A percentile compares a stretch with the other conserved stretches of the same genome.
Conservation (phyloP, 163 green algal species). For the Chloromonas sp. region DNA sequence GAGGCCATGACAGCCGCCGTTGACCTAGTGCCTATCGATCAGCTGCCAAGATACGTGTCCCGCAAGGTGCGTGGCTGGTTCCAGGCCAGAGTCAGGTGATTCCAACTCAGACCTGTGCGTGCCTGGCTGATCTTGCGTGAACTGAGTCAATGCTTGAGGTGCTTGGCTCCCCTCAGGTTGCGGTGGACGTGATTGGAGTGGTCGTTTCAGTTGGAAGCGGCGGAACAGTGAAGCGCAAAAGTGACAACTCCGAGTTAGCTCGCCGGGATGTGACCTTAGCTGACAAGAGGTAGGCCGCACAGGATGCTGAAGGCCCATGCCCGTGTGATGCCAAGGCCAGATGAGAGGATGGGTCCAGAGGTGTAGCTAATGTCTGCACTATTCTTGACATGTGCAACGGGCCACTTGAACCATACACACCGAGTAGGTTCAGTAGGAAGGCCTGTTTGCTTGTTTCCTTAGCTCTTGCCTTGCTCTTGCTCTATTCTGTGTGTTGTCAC, state of each 20-base stretch:
- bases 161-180: not conserved
- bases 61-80: constrained; percentile 41
- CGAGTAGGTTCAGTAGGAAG: no score
- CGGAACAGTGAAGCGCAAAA: constrained; percentile 78
- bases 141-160: not conserved
- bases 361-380: no score
- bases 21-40: constrained; percentile 67
- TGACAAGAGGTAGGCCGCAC: constrained; percentile 50
- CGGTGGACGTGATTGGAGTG: constrained; percentile 74
- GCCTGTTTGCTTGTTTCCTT: no score
- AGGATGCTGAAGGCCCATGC: no score
- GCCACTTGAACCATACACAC: no score
- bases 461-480: no score
- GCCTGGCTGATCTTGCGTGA: not conserved
- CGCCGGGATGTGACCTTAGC: constrained; percentile 67
- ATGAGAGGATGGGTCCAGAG: no score
- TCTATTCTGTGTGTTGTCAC: not conserved
- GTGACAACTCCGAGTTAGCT: constrained; percentile 64
- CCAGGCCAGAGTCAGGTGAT: no score
- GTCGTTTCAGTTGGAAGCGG: constrained; percentile 50
- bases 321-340: no score
- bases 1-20: constrained; percentile 33
- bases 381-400: no score
- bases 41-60: constrained; percentile 57
- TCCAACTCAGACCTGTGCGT: no score